Conservation (phyloP, 2,329 filamentous ascomycete species). For the Fonsecaea nubica region DNA sequence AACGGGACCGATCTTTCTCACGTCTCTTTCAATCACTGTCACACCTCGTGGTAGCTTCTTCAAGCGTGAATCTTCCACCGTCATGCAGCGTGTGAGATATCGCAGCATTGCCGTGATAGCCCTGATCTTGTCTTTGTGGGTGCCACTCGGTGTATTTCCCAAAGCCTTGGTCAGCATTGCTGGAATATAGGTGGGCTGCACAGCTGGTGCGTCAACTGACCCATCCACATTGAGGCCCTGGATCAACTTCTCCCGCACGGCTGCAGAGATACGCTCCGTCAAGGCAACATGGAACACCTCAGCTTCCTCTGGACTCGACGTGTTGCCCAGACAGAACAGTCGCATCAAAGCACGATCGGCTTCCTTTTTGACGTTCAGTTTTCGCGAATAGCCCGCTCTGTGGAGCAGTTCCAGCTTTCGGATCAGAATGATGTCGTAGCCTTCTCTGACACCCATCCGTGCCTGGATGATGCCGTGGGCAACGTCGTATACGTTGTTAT, state of each 20-base stretch:
- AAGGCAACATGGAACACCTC: slow-evolving; percentile 42
- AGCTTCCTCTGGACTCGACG: slow-evolving; percentile 40
- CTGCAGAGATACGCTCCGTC: slow-evolving; percentile 32
- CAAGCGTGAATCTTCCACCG: slow-evolving; percentile 14
- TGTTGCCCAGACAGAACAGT: slow-evolving; percentile 47
- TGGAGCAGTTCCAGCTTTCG: slow-evolving; percentile 41
- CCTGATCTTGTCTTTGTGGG: slow-evolving; percentile 21
- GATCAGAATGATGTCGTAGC: slow-evolving; percentile 45
- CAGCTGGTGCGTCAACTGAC: slow-evolving; percentile 41
- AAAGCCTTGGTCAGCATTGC: slow-evolving; percentile 44
- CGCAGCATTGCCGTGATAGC: slow-evolving; percentile 31
- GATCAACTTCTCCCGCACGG: slow-evolving; percentile 37
- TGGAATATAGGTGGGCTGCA: slow-evolving; percentile 49
- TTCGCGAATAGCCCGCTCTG: slow-evolving; percentile 39
- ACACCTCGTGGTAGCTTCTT: slow-evolving; percentile 23
- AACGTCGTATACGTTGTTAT: slow-evolving; percentile 41
- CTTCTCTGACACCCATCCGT: slow-evolving; percentile 35
- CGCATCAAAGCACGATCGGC: slow-evolving; percentile 46
- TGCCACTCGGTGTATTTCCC: slow-evolving; percentile 21
- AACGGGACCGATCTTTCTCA: slow-evolving; percentile 28
- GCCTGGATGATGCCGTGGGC: slow-evolving; percentile 41
- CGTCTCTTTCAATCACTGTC: slow-evolving; percentile 36
- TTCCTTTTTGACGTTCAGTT: slow-evolving; percentile 36
- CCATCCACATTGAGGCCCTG: slow-evolving; percentile 46
- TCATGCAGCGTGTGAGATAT: slow-evolving; percentile 31